Base-by-base conservation (phyloP, 2,329 filamentous ascomycete genomes). In the Fusarium xylarioides region DNA sequence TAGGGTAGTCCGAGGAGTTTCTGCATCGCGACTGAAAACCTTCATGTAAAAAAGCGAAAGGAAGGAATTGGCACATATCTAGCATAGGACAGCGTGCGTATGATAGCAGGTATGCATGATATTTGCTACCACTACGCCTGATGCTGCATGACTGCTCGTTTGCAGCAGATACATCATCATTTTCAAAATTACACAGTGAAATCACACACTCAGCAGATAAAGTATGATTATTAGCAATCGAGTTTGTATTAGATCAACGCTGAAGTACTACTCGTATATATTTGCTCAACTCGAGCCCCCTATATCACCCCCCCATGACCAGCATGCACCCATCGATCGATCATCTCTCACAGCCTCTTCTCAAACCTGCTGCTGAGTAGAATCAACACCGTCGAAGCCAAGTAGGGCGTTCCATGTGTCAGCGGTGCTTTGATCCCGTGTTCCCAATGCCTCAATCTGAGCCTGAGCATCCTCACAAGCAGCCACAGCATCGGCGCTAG, bases 401-500 rank as follows among this genome's bases (percentile, higher is more conserved):
- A 85, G 74, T 28, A 81, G 63, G 14, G 74, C 72, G 76, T 87
- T 87, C 78, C 85, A 89, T 2, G 83, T 83, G 71, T 85, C 81
- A 6, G 86, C 87, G 7, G 86, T 88, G 18, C 79, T 81, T 23
- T 80, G 82, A 75, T 88, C 85, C 70, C 82, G 83, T 40, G 85
- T 87, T 3, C 85, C 86, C 16, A 87, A 79, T 2, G 85, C 85
- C 74, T 82, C 67, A 54, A 91, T 86, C 79, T 85, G 78, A 2
- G 86, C 83, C 81, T 90, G 83, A 6, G 89, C 90, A 30, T 82
- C 80, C 55, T 80, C 74, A 80, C 88, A 91, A 10, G 85, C 84
- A 18, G 85, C 79, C 73, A 88, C 85, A 60, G 90, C 91, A 8
- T 88, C 90, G 32, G 83, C 85, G 78, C 90, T 90, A 59, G 91